Conservation (phyloP, 495 filamentous ascomycete genomes). For the Peziza echinospora region DNA sequence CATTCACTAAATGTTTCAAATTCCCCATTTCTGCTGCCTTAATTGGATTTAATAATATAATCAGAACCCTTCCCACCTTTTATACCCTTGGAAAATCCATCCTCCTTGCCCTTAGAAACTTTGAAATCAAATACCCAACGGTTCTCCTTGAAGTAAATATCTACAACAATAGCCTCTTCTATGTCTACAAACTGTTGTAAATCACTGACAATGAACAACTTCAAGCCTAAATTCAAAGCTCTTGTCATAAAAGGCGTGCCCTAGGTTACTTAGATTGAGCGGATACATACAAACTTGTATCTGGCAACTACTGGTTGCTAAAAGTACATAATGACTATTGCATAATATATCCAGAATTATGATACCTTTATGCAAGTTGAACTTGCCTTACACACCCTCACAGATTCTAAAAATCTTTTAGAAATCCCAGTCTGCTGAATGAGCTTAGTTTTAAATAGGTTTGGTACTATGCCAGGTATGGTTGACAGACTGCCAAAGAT, state of each 20-base stretch:
- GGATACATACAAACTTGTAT: background rate
- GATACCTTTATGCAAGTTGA: background rate
- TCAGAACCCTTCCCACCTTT: too few relatives aligned
- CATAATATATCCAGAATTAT: background rate
- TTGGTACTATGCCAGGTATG: background rate
- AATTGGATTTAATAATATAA: too few relatives aligned
- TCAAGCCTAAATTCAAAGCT: background rate
- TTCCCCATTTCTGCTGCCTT: too few relatives aligned
- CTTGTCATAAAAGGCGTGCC: background rate
- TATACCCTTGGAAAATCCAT: background rate
- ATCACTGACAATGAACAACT: background rate
- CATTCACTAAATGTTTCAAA: too few relatives aligned
- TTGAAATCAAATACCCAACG: too few relatives aligned
- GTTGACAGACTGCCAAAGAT: background rate
- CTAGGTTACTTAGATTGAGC: background rate
- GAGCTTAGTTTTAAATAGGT: background rate
- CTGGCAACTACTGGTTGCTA: background rate
- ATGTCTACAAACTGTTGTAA: background rate
- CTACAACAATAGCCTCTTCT: too few relatives aligned
- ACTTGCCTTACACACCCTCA: background rate
- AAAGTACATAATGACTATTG: background rate
- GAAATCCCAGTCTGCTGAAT: background rate
- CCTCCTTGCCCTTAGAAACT: too few relatives aligned
- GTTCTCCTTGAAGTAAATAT: too few relatives aligned
- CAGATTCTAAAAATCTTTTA: background rate